Conservation (phyloP, 2,329 filamentous ascomycete genomes). For the Colletotrichum viniferum region DNA sequence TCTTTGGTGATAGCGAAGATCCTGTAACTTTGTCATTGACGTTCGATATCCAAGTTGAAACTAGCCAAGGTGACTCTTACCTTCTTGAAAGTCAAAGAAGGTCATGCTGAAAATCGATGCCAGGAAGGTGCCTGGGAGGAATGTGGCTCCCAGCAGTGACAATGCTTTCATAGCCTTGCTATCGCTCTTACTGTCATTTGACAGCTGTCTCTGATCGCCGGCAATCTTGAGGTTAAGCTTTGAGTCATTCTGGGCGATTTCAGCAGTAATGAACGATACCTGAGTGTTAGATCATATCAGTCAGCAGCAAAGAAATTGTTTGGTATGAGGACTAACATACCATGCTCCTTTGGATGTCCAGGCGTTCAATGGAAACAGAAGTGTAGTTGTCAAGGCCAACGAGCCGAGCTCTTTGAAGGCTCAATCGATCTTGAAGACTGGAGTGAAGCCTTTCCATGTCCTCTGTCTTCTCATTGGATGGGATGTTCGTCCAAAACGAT, state of each 20-base stretch:
- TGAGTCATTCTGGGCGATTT: neutral
- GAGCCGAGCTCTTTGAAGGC: neutral
- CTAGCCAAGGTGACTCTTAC: neutral
- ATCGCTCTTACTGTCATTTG: neutral
- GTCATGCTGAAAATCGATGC: neutral
- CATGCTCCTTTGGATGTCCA: neutral
- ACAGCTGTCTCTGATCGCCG: neutral
- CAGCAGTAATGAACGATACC: neutral
- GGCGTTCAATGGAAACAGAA: neutral
- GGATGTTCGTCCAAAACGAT: neutral
- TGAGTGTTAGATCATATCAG: neutral
- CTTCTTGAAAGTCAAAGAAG: neutral
- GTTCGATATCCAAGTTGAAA: accelerated
- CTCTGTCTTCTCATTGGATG: neutral
- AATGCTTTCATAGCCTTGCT: neutral
- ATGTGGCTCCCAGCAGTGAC: neutral
- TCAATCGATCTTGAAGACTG: neutral
- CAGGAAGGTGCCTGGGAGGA: neutral
- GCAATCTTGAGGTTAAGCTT: neutral
- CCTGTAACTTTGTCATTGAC: neutral
- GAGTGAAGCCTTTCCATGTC: neutral
- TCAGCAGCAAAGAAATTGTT: neutral
- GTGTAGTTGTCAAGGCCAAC: neutral
- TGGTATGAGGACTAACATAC: too few relatives aligned
- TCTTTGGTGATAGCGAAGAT: neutral